phyloP scores from a whole-genome alignment of 2,329 filamentous ascomycete species.

The Colletotrichum limetticola region DNA sequence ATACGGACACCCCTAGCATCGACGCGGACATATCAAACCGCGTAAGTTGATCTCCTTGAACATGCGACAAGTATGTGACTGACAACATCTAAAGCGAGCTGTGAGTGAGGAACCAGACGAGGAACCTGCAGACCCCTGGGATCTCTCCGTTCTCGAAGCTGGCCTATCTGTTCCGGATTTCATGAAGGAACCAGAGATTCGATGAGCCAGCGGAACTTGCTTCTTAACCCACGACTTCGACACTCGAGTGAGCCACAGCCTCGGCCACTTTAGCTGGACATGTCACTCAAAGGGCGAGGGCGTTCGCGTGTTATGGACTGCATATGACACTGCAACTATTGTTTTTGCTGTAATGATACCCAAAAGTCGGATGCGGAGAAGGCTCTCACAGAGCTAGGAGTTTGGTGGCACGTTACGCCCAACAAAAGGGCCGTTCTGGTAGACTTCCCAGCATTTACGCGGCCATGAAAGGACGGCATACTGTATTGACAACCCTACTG shows the following conservation, averaged over 20 bases:
- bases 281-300: neutral
- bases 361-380: slow-evolving; percentile 4
- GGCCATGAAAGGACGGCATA: neutral
- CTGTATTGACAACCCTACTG: neutral
- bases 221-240: neutral
- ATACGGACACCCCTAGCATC: slow-evolving; percentile 56
- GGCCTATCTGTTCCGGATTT: slow-evolving; percentile 52
- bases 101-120: slow-evolving; percentile 10
- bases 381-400: neutral
- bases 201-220: slow-evolving; percentile 38
- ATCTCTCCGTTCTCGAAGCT: slow-evolving; percentile 41
- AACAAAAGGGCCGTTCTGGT: neutral
- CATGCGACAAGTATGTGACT: neutral
- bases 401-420: neutral
- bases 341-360: slow-evolving; percentile 34
- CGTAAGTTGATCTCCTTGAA: slow-evolving; percentile 7
- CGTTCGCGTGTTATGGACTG: neutral
- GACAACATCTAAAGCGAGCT: slow-evolving; percentile 26
- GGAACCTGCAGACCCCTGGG: slow-evolving; percentile 39
- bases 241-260: neutral
- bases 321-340: slow-evolving; percentile 6
- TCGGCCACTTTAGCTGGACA: neutral
- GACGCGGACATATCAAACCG: slow-evolving; percentile 43
- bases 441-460: neutral
- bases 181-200: slow-evolving; percentile 55